phyloP scores from a whole-genome alignment of 345 rosid species.

The Citrus maxima region DNA sequence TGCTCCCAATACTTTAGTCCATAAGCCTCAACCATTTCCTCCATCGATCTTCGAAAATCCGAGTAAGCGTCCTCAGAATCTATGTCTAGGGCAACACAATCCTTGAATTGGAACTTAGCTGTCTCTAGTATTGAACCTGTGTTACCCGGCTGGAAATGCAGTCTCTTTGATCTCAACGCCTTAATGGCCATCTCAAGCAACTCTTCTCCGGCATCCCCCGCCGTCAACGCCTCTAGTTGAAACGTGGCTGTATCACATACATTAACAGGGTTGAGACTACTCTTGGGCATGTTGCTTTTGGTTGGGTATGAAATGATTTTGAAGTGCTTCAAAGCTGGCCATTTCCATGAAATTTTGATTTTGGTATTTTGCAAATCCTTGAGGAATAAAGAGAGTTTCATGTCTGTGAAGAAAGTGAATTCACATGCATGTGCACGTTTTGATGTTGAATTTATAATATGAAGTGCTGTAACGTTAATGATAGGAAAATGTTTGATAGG shows the following conservation, averaged over 20 bases:
- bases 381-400: constrained; percentile 5
- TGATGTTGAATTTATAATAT: too few relatives aligned
- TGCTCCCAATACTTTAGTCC: constrained; percentile 17
- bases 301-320: constrained; percentile 4
- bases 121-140: constrained; percentile 24
- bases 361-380: neutral
- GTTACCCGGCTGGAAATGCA: constrained; percentile 30
- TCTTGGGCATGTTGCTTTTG: neutral
- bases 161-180: constrained; percentile 33
- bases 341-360: constrained; percentile 7
- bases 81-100: neutral
- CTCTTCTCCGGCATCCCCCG: neutral
- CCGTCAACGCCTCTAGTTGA: neutral
- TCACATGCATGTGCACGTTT: too few relatives aligned
- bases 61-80: constrained; percentile 27
- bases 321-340: neutral
- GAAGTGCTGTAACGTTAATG: too few relatives aligned
- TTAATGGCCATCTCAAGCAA: constrained; percentile 9
- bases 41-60: constrained; percentile 36
- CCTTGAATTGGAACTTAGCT: constrained; percentile 9
- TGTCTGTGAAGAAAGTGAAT: too few relatives aligned
- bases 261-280: neutral
- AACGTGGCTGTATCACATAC: neutral
- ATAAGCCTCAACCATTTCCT: constrained; percentile 26
- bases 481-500: too few relatives aligned